phyloP scores from a whole-genome alignment of 1,284 basidiomycete species.

The Cutaneotrichosporon daszewskae region DNA sequence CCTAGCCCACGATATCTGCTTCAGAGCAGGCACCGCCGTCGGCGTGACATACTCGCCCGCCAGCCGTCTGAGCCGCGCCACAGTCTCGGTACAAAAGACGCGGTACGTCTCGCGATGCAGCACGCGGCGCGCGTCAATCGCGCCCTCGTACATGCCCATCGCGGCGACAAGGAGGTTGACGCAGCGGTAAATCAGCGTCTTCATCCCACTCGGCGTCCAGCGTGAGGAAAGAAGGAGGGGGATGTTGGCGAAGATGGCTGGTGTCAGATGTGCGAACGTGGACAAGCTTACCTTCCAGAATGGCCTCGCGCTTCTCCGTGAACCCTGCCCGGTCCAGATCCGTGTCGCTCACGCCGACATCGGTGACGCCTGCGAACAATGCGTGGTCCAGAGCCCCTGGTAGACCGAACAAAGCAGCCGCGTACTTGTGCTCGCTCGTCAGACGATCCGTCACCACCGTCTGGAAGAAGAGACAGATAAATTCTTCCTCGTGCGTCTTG shows the following conservation, averaged over 20 bases:
- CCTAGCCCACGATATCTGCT: slow-evolving; percentile 11
- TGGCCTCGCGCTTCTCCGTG: slow-evolving; percentile 19
- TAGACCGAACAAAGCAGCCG: slow-evolving; percentile 44
- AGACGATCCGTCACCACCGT: slow-evolving; percentile 53
- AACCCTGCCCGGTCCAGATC: slow-evolving; percentile 22
- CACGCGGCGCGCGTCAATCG: slow-evolving; percentile 21
- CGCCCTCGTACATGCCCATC: slow-evolving; percentile 8
- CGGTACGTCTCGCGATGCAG: slow-evolving; percentile 32
- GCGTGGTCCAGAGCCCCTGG: slow-evolving; percentile 27
- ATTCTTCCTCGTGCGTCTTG: slow-evolving; percentile 50
- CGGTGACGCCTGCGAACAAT: slow-evolving; percentile 23
- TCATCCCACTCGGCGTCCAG: slow-evolving; percentile 21
- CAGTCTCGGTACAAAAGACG: slow-evolving; percentile 22
- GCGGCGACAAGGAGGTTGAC: slow-evolving; percentile 23
- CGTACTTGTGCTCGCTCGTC: slow-evolving; percentile 60
- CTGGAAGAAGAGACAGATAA: slow-evolving; percentile 57
- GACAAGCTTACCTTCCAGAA: slow-evolving; percentile 11
- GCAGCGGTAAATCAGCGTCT: slow-evolving; percentile 40
- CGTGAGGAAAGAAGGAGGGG: slow-evolving; percentile 20
- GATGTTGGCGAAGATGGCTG: slow-evolving; percentile 22
- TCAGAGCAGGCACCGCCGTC: slow-evolving; percentile 25
- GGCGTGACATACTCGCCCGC: slow-evolving; percentile 26
- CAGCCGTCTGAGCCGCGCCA: slow-evolving; percentile 15
- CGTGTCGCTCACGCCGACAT: slow-evolving; percentile 4
- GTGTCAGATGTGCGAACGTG: neutral